A percentile compares a stretch with the other conserved stretches of the same genome.
Conservation (phyloP, 495 filamentous ascomycete species). For the Neurospora sp. region DNA sequence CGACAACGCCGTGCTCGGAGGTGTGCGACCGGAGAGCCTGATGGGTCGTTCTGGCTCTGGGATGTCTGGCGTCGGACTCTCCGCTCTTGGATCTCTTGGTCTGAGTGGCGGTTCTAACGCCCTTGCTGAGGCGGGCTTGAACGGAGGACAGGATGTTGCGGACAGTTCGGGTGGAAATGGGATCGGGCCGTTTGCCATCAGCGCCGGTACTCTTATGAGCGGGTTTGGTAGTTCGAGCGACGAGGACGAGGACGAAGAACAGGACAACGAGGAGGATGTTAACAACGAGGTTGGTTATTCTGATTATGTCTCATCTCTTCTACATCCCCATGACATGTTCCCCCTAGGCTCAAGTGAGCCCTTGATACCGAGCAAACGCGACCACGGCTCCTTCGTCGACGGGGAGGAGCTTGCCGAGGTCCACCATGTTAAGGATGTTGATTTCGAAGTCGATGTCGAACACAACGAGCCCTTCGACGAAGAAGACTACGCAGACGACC, state of each 20-base stretch:
- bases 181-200: conserved; percentile 56
- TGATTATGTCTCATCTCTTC: conserved; percentile 5
- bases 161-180: conserved; percentile 55
- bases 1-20: conserved; percentile 97
- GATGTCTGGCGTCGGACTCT: conserved; percentile 32
- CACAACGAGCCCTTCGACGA: conserved; percentile 1
- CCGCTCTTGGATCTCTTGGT: conserved; percentile 34
- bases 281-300: conserved; percentile 40
- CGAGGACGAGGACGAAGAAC: conserved; percentile 93
- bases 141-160: conserved; percentile 64
- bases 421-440: conserved; percentile 1
- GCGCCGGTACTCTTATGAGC: conserved; percentile 64
- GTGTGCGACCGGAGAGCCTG: conserved; percentile 69
- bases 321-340: not conserved
- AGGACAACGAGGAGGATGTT: conserved; percentile 65
- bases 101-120: conserved; percentile 53
- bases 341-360: conserved; percentile 6
- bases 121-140: conserved; percentile 65
- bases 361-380: not conserved
- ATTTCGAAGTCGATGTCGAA: conserved; percentile 4
- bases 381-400: not conserved
- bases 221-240: conserved; percentile 95
- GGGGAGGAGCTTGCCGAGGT: not conserved
- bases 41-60: conserved; percentile 10
- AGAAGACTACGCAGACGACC: not conserved